Evolutionary conservation across 441 rosid genomes (phyloP).

Genomic region (Populus tomentosa): DNA sequence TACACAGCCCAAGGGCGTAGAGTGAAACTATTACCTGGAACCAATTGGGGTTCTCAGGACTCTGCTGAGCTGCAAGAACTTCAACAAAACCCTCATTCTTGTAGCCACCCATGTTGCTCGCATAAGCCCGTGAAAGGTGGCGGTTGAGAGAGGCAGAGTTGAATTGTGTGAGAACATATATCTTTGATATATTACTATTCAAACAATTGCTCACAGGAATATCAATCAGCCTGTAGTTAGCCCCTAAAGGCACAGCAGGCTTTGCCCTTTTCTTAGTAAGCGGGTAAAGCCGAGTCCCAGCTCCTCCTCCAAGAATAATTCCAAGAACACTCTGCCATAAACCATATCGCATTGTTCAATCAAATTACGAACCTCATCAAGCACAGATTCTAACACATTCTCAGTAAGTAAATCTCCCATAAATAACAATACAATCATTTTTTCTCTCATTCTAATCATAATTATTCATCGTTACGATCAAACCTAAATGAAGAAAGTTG

Average conservation of each 20-base stretch:
- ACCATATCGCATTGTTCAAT: background rate
- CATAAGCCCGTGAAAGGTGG: conserved; percentile 88
- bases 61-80: conserved; percentile 97
- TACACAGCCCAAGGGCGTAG: background rate
- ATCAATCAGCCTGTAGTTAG: conserved; percentile 86
- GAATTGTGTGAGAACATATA: conserved; percentile 93
- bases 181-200: conserved; percentile 87
- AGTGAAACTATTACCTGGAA: conserved; percentile 55
- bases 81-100: conserved; percentile 97
- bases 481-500: background rate
- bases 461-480: background rate
- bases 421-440: background rate
- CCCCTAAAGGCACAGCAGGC: conserved; percentile 93
- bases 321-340: conserved; percentile 83
- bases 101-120: conserved; percentile 93
- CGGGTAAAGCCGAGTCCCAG: conserved; percentile 92
- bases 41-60: conserved; percentile 98
- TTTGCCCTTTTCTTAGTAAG: conserved; percentile 94
- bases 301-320: conserved; percentile 93
- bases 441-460: background rate
- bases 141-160: conserved; percentile 93
- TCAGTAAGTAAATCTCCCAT: background rate
- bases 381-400: background rate
- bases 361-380: background rate
- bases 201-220: conserved; percentile 95